Percentiles rank a stretch among this genome's conserved stretches.
phyloP scores from a whole-genome alignment of 164 flowering plant genomes.

The Macadamia integrifolia region DNA sequence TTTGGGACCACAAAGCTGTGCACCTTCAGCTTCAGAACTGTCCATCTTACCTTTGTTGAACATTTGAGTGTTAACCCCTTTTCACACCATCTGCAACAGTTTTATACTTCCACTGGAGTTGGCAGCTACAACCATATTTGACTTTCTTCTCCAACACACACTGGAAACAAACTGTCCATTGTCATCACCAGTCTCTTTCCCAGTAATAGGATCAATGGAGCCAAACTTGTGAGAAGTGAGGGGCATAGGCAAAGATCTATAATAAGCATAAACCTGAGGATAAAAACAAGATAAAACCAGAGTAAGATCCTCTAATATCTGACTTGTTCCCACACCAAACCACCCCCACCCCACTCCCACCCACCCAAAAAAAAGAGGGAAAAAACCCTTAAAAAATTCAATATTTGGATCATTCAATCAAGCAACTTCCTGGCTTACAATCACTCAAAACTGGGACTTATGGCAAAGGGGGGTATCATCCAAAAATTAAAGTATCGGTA shows the following conservation, averaged over 20 bases:
- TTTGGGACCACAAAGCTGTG: background rate
- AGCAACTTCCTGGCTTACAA: background rate
- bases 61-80: background rate
- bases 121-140: conserved; percentile 79
- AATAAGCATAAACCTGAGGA: conserved; percentile 75
- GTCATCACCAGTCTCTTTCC: conserved; percentile 77
- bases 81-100: conserved; percentile 69
- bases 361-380: background rate
- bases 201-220: conserved; percentile 77
- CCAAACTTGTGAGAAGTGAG: conserved; percentile 87
- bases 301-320: too few relatives aligned
- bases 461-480: too few relatives aligned
- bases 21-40: background rate
- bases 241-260: conserved; percentile 90
- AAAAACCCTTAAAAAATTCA: background rate
- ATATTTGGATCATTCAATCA: background rate
- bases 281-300: background rate
- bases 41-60: background rate
- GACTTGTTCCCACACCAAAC: too few relatives aligned
- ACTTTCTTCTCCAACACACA: conserved; percentile 86
- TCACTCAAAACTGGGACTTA: too few relatives aligned
- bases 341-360: too few relatives aligned
- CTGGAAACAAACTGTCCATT: conserved; percentile 89
- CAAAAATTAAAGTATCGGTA: too few relatives aligned
- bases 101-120: conserved; percentile 88